Percentiles rank a stretch among this genome's conserved stretches.
phyloP scores from a whole-genome alignment of 2,329 filamentous ascomycete genomes.

The Ophiosphaerella narmari region DNA sequence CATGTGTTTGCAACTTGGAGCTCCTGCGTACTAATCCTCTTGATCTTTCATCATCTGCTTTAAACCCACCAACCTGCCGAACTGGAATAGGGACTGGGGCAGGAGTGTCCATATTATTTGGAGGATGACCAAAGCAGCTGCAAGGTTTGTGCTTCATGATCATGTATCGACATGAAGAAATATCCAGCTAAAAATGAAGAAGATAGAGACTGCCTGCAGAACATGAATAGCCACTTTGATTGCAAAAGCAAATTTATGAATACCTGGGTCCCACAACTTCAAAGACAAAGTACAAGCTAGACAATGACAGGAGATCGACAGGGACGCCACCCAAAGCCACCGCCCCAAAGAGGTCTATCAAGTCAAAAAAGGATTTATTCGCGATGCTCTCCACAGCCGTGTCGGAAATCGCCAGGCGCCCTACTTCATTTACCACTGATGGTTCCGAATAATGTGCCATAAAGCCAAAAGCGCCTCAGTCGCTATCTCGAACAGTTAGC shows the following conservation, averaged over 20 bases:
- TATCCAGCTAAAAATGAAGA: too few species aligned
- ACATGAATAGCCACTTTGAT: too few species aligned
- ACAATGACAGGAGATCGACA: conserved; percentile 7
- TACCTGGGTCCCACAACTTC: too few species aligned
- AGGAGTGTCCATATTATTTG: conserved; percentile 19
- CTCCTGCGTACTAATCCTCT: conserved; percentile 20
- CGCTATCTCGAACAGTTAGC: conserved; percentile 9
- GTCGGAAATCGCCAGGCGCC: not conserved
- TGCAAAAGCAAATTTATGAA: too few species aligned
- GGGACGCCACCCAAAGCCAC: conserved; percentile 16
- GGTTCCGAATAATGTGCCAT: conserved; percentile 3
- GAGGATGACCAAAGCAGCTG: conserved; percentile 18
- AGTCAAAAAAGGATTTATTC: too few species aligned
- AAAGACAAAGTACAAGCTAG: not conserved
- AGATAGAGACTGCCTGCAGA: too few species aligned
- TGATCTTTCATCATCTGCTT: conserved; percentile 12
- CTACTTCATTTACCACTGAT: conserved; percentile 14
- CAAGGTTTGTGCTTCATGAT: conserved; percentile 23
- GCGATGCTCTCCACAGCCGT: too few species aligned
- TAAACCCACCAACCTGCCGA: conserved; percentile 16
- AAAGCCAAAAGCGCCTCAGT: conserved; percentile 11
- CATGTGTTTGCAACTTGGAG: conserved; percentile 35
- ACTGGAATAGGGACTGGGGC: conserved; percentile 19
- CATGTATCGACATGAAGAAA: not conserved
- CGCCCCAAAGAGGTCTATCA: not conserved